Percentiles rank a stretch among this genome's conserved stretches.
phyloP scores from a whole-genome alignment of 2,329 filamentous ascomycete species.

The Chrysoporthe deuterocubensis region DNA sequence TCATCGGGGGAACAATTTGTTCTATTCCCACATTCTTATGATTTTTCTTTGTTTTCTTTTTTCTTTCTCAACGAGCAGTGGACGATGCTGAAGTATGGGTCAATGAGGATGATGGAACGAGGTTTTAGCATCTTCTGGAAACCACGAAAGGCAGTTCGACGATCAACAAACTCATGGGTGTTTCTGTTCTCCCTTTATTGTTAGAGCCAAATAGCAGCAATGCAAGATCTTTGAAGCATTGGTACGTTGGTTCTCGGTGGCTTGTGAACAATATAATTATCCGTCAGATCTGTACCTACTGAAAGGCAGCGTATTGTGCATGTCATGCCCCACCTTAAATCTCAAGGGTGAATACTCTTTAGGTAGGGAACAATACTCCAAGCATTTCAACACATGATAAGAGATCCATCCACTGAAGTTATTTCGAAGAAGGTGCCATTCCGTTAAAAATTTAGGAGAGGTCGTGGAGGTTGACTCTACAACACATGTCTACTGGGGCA shows the following conservation, averaged over 20 bases:
- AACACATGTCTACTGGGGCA: no score
- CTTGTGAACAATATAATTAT: neutral
- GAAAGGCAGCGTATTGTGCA: no score
- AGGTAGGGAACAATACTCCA: neutral
- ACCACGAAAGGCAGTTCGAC: neutral
- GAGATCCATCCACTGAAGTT: no score
- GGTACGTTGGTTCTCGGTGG: neutral
- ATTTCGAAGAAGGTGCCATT: neutral
- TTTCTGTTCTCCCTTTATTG: neutral
- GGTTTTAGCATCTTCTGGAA: slow-evolving; percentile 6
- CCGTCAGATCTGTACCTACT: no score
- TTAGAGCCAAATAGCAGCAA: slow-evolving; percentile 19
- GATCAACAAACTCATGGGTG: neutral
- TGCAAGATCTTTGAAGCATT: slow-evolving; percentile 1
- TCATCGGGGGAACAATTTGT: neutral
- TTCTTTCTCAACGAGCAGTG: slow-evolving; percentile 8
- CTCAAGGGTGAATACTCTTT: no score
- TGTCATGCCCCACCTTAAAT: no score
- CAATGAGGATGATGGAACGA: slow-evolving; percentile 4
- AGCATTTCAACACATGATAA: neutral
- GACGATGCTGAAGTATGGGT: slow-evolving; percentile 1
- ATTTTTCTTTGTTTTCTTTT: neutral
- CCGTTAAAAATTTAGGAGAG: neutral
- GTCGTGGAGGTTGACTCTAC: no score
- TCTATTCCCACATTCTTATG: slow-evolving; percentile 7